phyloP scores from a whole-genome alignment of 2,329 filamentous ascomycete species.

The Malbranchea zuffiana region DNA sequence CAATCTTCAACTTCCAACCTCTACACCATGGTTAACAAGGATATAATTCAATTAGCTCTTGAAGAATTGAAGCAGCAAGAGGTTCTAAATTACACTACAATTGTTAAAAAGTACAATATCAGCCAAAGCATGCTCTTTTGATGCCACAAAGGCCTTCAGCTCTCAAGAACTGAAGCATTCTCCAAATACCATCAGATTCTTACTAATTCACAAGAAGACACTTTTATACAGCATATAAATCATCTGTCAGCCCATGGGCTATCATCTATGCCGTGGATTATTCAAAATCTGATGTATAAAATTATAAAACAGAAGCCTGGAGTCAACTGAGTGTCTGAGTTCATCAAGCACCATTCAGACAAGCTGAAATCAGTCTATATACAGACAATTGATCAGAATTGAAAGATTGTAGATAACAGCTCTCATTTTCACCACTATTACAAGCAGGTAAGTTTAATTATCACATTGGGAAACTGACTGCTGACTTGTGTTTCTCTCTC shows the following conservation, averaged over 20 bases:
- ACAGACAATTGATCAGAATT: conserved; percentile 5
- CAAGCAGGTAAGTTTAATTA: conserved; percentile 5
- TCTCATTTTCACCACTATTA: conserved; percentile 6
- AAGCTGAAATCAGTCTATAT: conserved; percentile 5
- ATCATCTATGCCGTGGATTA: background rate
- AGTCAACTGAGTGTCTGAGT: conserved; percentile 1
- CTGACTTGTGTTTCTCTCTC: background rate
- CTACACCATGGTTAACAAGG: too few species aligned
- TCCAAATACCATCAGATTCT: background rate
- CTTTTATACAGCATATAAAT: conserved; percentile 6
- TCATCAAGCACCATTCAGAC: conserved; percentile 1
- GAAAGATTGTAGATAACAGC: conserved; percentile 8
- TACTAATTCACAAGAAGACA: conserved; percentile 1
- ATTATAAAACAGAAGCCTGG: background rate
- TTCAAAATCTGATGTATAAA: conserved; percentile 6
- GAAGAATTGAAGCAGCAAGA: too few species aligned
- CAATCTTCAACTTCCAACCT: too few species aligned
- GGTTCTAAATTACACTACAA: too few species aligned
- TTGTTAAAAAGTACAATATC: too few species aligned
- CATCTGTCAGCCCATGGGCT: background rate
- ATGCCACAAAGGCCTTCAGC: too few species aligned
- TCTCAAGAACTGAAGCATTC: conserved; percentile 1
- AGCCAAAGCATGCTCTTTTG: too few species aligned
- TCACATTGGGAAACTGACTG: background rate
- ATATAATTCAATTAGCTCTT: too few species aligned